These are phyloP conservation scores for Euphorbia schlechtendalii DNA, from an alignment of 441 rosid genomes.

Conservation along the genomic window DNA sequence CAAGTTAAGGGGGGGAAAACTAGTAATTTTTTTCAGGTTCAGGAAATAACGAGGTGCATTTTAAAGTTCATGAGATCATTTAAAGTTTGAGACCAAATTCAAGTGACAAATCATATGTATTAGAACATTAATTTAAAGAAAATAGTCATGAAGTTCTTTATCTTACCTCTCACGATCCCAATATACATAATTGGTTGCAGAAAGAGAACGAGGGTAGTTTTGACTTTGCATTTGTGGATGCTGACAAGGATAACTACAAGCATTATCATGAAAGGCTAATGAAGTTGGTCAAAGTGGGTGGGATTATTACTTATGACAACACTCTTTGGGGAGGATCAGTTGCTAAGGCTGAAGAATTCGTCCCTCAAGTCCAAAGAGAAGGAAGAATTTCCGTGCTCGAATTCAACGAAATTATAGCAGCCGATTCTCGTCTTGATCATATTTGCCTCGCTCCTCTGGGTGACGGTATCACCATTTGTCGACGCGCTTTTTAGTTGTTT, in stretches of 20 bases:
- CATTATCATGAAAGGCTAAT: constrained; percentile 57
- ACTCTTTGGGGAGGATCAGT: constrained; percentile 62
- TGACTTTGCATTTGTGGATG: constrained; percentile 69
- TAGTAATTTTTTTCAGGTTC: no score
- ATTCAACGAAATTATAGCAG: constrained; percentile 39
- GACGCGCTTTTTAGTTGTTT: constrained; percentile 27
- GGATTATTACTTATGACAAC: constrained; percentile 54
- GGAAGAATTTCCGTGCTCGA: constrained; percentile 21
- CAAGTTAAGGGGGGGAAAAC: no score
- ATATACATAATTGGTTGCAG: constrained; percentile 18
- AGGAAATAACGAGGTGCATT: no score
- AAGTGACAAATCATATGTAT: no score
- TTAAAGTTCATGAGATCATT: no score
- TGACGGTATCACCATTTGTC: constrained; percentile 63
- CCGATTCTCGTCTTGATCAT: constrained; percentile 43
- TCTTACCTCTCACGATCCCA: background rate
- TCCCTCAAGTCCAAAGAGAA: constrained; percentile 15
- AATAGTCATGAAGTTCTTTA: no score
- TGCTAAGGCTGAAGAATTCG: constrained; percentile 32
- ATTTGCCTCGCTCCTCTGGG: constrained; percentile 40
- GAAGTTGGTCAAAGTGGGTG: constrained; percentile 54
- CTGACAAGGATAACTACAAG: constrained; percentile 45
- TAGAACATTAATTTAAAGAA: no score
- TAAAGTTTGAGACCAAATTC: no score
- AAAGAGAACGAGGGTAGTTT: constrained; percentile 45